Base-by-base conservation (phyloP, 169 alveolate genomes). In the Babesia divergens region DNA sequence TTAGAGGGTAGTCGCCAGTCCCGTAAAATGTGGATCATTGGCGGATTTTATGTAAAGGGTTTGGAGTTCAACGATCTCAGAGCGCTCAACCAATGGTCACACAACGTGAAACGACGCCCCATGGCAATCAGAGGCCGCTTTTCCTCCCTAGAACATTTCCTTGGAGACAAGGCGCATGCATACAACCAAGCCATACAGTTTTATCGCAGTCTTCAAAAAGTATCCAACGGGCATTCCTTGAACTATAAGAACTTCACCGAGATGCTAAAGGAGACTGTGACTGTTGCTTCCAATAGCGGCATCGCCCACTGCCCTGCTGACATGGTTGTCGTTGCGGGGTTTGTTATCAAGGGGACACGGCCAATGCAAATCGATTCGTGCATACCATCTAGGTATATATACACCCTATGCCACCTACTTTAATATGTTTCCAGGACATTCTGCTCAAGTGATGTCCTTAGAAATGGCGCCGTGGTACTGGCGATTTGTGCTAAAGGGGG, bases 71-170 rank as follows among this genome's bases (percentile, higher is more conserved):
- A 65, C 32, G 53, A 58, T 29, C 16, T 32, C 1, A 16, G 32
- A 3, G 54, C 66, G 26, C 70, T 69, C 34, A 35, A 65, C 4
- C 9, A 6, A 7, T 80, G 88, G 88, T 40, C 64, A n/a, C 26
- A 55, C 28, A 62, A 54, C 28, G 50, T 80, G 11, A 24, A 50
- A 11, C 18, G 22, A 18, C 62, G 83, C 9, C 84, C 88, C 0
- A 80, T 80, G 88, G 84, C 88, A 9, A 80, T 80, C 40, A 22
- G 69, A 4, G 75, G 68, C n/a, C 59, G 35, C 26, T 80, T 80
- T 18, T 5, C 65, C 16, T 49, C 59, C 32, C 54, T 80, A 1
- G 67, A 66, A 1, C 67, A 53, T 28, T 62, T 80, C 42, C 34
- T 70, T n/a, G 82, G 75, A 2, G 88, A 80, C 20, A 80, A 80